These are phyloP conservation scores for Phellopilus nigrolimitatus DNA, from an alignment of 1,284 basidiomycete species.

Conservation along the genomic window DNA sequence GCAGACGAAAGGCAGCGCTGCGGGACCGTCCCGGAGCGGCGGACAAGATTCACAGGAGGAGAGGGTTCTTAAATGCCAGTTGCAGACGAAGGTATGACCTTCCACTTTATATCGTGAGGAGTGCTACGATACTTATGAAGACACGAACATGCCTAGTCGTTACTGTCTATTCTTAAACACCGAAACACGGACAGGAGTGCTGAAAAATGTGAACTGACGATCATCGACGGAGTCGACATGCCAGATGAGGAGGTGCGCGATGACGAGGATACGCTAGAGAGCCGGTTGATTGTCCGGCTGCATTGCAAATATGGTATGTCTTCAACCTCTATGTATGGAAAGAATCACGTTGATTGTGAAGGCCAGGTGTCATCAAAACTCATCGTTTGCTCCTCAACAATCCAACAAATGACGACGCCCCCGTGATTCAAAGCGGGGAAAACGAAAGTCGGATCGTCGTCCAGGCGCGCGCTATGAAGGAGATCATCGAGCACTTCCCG, in stretches of 20 bases:
- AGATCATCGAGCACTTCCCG: conserved; percentile 79
- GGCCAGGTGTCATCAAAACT: conserved; percentile 72
- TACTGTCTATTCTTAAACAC: conserved; percentile 70
- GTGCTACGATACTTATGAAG: background rate
- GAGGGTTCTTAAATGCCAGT: conserved; percentile 48
- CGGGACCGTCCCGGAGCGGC: conserved; percentile 24
- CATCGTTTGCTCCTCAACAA: conserved; percentile 62
- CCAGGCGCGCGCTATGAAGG: conserved; percentile 62
- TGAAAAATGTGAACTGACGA: conserved; percentile 67
- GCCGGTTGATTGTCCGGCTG: conserved; percentile 62
- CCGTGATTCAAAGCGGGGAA: conserved; percentile 47
- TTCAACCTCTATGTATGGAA: background rate
- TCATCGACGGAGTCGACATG: conserved; percentile 46
- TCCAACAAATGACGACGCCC: conserved; percentile 54
- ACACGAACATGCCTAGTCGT: conserved; percentile 38
- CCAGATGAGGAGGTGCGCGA: conserved; percentile 30
- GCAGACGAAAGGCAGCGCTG: conserved; percentile 13
- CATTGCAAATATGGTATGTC: conserved; percentile 74
- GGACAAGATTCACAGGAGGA: conserved; percentile 8
- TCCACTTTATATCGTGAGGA: background rate
- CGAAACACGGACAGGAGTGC: conserved; percentile 68
- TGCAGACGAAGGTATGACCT: conserved; percentile 55
- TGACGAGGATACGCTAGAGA: conserved; percentile 62
- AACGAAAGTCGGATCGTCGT: conserved; percentile 64
- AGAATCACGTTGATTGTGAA: background rate